These are phyloP conservation scores for Paramecium sonneborni DNA, from an alignment of 73 alveolate genomes.

Conservation along the genomic window DNA sequence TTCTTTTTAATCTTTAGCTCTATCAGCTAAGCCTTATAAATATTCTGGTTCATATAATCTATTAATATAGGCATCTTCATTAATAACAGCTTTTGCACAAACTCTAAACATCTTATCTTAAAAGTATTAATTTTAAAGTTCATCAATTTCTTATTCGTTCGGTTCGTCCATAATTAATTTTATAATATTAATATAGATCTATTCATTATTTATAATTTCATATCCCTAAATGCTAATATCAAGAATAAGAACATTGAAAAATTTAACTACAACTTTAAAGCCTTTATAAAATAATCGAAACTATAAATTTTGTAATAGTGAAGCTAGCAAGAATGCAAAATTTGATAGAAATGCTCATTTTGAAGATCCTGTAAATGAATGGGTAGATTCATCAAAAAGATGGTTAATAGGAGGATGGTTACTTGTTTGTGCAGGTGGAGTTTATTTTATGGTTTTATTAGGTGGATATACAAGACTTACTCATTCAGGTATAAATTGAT, in stretches of 20 bases:
- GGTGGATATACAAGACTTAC: slow-evolving; percentile 94
- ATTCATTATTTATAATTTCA: background rate
- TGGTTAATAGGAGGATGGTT: slow-evolving; percentile 85
- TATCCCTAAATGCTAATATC: background rate
- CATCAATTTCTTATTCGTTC: background rate
- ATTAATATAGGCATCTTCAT: background rate
- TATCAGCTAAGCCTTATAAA: background rate
- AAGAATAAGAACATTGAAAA: slow-evolving; percentile 17
- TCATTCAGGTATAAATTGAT: slow-evolving; percentile 59
- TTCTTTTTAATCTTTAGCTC: background rate
- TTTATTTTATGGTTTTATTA: slow-evolving; percentile 75
- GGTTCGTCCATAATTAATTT: background rate
- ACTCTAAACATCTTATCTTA: background rate
- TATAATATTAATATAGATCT: background rate
- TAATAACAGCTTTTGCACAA: slow-evolving; percentile 9
- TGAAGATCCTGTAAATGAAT: slow-evolving; percentile 57
- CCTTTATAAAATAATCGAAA: background rate
- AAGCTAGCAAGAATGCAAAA: background rate
- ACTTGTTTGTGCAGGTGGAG: slow-evolving; percentile 81
- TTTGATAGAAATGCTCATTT: slow-evolving; percentile 8
- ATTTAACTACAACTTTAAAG: background rate
- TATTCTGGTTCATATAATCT: slow-evolving; percentile 20
- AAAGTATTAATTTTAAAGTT: background rate
- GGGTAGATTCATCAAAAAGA: slow-evolving; percentile 56
- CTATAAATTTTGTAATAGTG: background rate